phyloP scores from a whole-genome alignment of 345 rosid species.

The Hibiscus mutabilis region DNA sequence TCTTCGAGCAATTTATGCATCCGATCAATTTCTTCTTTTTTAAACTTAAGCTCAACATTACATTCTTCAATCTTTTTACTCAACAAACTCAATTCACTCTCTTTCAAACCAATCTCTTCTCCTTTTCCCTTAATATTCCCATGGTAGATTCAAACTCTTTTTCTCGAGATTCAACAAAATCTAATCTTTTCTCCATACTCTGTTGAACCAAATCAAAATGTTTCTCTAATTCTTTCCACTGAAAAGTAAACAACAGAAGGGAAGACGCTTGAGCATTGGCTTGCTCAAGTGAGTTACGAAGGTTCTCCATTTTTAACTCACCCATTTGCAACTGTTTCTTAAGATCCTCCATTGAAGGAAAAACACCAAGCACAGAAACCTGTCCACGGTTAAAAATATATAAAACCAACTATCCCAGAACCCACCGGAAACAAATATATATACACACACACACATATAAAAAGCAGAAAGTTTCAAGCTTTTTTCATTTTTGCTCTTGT shows the following conservation, averaged over 20 bases:
- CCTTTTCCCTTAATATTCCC: not conserved
- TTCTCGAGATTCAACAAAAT: not conserved
- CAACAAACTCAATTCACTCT: not conserved
- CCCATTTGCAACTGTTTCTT: slow-evolving; percentile 3
- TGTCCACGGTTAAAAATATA: not conserved
- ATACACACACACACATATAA: no score
- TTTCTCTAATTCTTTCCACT: slow-evolving; percentile 29
- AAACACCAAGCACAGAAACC: not conserved
- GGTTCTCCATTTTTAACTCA: slow-evolving; percentile 13
- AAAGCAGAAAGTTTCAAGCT: no score
- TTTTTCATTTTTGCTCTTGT: no score
- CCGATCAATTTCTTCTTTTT: no score
- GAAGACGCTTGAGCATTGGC: slow-evolving; percentile 21
- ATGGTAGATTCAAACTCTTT: not conserved
- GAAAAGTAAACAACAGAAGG: slow-evolving; percentile 16
- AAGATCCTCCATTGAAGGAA: not conserved
- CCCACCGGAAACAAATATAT: no score
- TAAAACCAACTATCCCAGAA: not conserved
- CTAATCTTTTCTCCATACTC: not conserved
- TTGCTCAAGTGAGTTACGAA: slow-evolving; percentile 17
- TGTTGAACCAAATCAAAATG: slow-evolving; percentile 11
- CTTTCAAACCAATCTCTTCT: slow-evolving; percentile 10
- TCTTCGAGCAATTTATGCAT: not conserved
- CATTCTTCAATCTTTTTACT: not conserved
- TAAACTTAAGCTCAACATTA: not conserved